phyloP scores from a whole-genome alignment of 208 protist genomes.

The Trypanosoma avium region DNA sequence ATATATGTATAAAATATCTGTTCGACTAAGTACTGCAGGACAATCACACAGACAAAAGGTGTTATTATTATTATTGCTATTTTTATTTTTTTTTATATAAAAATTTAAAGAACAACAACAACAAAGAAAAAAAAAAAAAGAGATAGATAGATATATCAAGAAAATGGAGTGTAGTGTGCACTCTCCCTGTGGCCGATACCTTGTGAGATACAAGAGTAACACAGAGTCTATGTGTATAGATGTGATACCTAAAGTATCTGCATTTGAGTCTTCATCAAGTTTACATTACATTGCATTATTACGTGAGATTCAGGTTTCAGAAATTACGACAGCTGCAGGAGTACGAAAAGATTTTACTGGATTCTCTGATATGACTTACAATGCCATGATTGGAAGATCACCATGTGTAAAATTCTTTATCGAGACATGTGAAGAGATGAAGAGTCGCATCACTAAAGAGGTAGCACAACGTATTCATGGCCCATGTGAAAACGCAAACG shows the following conservation, averaged over 20 bases:
- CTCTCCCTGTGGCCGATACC: slow-evolving; percentile 71
- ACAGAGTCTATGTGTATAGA: slow-evolving; percentile 30
- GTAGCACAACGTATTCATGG: slow-evolving; percentile 25
- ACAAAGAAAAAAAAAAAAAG: no score
- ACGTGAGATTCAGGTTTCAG: slow-evolving; percentile 38
- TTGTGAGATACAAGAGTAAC: slow-evolving; percentile 48
- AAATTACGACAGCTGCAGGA: slow-evolving; percentile 66
- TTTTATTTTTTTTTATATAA: slow-evolving; percentile 20
- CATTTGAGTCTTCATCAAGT: slow-evolving; percentile 13
- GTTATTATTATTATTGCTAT: slow-evolving; percentile 12
- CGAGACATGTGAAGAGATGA: slow-evolving; percentile 74
- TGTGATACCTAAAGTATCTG: slow-evolving; percentile 28
- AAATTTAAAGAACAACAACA: not conserved
- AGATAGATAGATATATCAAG: not conserved
- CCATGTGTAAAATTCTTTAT: slow-evolving; percentile 71
- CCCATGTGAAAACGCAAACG: no score
- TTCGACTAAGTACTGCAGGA: no score
- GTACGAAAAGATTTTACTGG: slow-evolving; percentile 67
- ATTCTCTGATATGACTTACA: slow-evolving; percentile 80
- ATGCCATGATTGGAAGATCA: slow-evolving; percentile 67
- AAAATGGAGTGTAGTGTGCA: slow-evolving; percentile 68
- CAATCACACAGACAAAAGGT: no score
- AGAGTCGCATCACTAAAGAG: slow-evolving; percentile 62
- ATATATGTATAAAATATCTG: no score
- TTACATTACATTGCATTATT: slow-evolving; percentile 25